Evolutionary conservation across 495 filamentous ascomycete species (phyloP).

Genomic region (Penicillium pulvis): DNA sequence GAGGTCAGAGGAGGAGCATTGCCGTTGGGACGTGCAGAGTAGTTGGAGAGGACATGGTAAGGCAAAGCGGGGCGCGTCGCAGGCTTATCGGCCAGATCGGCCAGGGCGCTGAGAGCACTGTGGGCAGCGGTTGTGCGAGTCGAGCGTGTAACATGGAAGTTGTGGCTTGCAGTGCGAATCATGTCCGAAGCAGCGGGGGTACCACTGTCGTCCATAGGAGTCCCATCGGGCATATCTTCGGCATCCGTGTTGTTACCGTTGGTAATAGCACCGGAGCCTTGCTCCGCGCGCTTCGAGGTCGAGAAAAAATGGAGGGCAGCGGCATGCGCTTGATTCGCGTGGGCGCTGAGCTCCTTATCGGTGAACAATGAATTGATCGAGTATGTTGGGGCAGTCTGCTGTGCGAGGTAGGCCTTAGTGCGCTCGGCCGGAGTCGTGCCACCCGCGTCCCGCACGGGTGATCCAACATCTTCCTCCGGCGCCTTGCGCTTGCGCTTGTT

Average conservation of each 20-base stretch:
- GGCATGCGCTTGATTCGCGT: conserved; percentile 69
- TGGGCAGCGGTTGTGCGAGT: conserved; percentile 58
- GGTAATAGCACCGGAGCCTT: conserved; percentile 41
- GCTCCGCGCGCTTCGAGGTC: conserved; percentile 52
- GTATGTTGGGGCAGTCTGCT: conserved; percentile 57
- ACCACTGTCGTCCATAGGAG: conserved; percentile 56
- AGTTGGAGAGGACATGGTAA: conserved; percentile 57
- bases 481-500: conserved; percentile 82
- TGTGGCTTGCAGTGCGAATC: conserved; percentile 68
- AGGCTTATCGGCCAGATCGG: conserved; percentile 64
- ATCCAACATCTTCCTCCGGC: conserved; percentile 70
- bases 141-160: conserved; percentile 70
- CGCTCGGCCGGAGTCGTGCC: conserved; percentile 52
- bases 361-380: conserved; percentile 90
- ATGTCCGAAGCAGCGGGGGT: conserved; percentile 61
- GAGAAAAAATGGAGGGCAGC: conserved; percentile 61
- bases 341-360: conserved; percentile 83
- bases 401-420: conserved; percentile 39
- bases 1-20: conserved; percentile 52
- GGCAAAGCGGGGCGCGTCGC: conserved; percentile 65
- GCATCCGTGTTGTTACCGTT: conserved; percentile 50
- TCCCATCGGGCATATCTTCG: conserved; percentile 47
- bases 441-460: conserved; percentile 60
- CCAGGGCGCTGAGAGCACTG: conserved; percentile 60
- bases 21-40: conserved; percentile 46